phyloP scores from a whole-genome alignment of 257 asterid genomes.

The Mentha longifolia region DNA sequence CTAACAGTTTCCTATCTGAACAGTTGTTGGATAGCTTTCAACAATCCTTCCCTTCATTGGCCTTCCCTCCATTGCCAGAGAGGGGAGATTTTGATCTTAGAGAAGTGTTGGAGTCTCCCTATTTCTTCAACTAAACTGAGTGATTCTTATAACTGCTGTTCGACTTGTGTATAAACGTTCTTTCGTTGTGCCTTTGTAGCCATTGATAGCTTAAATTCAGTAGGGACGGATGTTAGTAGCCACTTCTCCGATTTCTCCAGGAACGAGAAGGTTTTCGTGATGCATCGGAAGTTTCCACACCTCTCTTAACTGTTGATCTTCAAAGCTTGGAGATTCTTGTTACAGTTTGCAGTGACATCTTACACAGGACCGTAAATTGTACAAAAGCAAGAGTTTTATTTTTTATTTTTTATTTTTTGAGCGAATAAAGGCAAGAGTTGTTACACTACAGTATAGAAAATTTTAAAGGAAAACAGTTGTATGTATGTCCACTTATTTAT shows the following conservation, averaged over 20 bases:
- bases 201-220: no score
- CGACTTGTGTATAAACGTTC: no score
- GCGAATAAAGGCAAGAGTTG: no score
- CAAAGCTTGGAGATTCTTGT: conserved; percentile 31
- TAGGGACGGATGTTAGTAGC: background rate
- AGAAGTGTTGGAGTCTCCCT: conserved; percentile 79
- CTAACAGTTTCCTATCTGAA: conserved; percentile 38
- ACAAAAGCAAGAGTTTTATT: background rate
- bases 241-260: conserved; percentile 27
- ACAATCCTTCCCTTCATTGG: conserved; percentile 69
- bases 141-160: background rate
- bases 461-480: background rate
- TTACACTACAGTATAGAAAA: no score
- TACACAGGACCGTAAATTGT: conserved; percentile 17
- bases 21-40: conserved; percentile 87
- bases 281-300: conserved; percentile 11
- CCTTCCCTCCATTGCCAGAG: conserved; percentile 91
- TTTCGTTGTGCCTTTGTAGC: no score
- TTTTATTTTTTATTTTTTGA: background rate
- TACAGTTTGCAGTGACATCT: conserved; percentile 36
- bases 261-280: conserved; percentile 5
- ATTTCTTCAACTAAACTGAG: conserved; percentile 78
- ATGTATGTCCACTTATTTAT: background rate
- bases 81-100: conserved; percentile 83
- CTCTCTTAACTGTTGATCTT: conserved; percentile 31